A percentile compares a stretch with the other conserved stretches of the same genome.
Evolutionary conservation across 2,329 filamentous ascomycete species (phyloP).

Genomic region (Aspergillus sergii): DNA sequence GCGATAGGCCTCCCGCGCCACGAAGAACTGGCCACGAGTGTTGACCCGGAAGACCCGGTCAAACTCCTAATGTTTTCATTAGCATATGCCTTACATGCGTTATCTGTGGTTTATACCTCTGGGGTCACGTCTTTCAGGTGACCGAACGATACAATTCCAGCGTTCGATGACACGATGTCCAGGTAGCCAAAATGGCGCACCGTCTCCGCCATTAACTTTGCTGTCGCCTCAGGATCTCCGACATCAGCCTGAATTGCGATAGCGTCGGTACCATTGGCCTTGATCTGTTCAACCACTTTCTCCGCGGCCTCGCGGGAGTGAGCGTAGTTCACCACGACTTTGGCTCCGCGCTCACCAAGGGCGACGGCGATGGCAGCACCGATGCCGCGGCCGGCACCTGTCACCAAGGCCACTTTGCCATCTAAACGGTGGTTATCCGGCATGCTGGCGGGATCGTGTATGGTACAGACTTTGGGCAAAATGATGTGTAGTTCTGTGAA

Average conservation of each 20-base stretch:
- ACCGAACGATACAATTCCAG: conserved; percentile 43
- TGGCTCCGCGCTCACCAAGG: conserved; percentile 43
- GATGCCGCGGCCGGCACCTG: conserved; percentile 43
- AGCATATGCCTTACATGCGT: no score
- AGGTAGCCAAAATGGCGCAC: conserved; percentile 66
- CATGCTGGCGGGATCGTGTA: rapidly evolving
- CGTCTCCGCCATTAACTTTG: conserved; percentile 64
- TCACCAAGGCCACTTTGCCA: conserved; percentile 43
- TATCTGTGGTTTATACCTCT: not conserved
- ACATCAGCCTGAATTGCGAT: conserved; percentile 70
- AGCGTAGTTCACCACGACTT: conserved; percentile 49
- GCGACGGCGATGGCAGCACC: conserved; percentile 46
- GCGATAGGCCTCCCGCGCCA: conserved; percentile 68
- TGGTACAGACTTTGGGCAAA: no score
- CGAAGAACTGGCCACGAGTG: conserved; percentile 66
- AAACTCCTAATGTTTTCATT: conserved; percentile 24
- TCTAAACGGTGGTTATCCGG: conserved; percentile 16
- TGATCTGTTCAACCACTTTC: conserved; percentile 67
- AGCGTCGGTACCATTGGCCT: conserved; percentile 64
- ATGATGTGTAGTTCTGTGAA: no score
- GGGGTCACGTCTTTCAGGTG: conserved; percentile 32
- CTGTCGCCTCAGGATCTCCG: conserved; percentile 64
- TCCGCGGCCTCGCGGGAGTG: conserved; percentile 67
- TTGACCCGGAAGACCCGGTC: conserved; percentile 63
- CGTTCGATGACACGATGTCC: conserved; percentile 61